Conservation (phyloP, 108 stramenopile species). For the Discostella stelligeroides region DNA sequence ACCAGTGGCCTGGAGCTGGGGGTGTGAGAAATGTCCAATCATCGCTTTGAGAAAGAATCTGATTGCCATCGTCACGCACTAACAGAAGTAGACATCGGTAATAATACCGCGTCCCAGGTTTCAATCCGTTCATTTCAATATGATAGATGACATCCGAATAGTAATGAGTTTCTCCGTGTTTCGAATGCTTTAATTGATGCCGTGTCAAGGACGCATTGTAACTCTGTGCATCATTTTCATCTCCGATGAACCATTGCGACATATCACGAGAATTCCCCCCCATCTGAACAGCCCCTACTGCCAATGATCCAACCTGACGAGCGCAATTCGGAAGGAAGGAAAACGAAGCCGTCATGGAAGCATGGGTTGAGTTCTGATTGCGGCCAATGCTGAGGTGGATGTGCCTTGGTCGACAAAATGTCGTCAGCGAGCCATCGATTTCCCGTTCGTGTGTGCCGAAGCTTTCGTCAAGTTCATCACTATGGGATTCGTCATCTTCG, state of each 20-base stretch:
- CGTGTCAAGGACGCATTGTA: conserved; percentile 29
- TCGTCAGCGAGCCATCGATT: background rate
- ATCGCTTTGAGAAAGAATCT: conserved; percentile 24
- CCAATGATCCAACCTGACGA: background rate
- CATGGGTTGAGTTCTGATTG: conserved; percentile 22
- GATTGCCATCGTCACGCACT: background rate
- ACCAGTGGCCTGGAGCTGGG: conserved; percentile 35
- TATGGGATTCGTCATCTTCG: too few relatives aligned
- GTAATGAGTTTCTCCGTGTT: conserved; percentile 25
- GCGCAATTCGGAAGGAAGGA: conserved; percentile 27
- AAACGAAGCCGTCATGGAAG: conserved; percentile 32
- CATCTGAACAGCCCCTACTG: conserved; percentile 21
- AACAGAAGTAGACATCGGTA: conserved; percentile 48
- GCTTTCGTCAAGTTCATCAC: too few relatives aligned
- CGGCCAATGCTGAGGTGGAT: conserved; percentile 33
- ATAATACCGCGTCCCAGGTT: conserved; percentile 65
- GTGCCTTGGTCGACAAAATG: conserved; percentile 28
- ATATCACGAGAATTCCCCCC: conserved; percentile 13
- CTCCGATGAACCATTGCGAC: conserved; percentile 6
- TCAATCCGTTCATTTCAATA: conserved; percentile 58
- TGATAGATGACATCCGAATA: conserved; percentile 53
- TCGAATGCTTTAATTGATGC: conserved; percentile 16
- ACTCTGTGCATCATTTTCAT: conserved; percentile 15
- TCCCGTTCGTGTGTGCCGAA: too few relatives aligned
- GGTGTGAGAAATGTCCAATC: conserved; percentile 26